phyloP scores from a whole-genome alignment of 371 early-diverging fungal genomes.

The Lichtheimia hyalospora region DNA sequence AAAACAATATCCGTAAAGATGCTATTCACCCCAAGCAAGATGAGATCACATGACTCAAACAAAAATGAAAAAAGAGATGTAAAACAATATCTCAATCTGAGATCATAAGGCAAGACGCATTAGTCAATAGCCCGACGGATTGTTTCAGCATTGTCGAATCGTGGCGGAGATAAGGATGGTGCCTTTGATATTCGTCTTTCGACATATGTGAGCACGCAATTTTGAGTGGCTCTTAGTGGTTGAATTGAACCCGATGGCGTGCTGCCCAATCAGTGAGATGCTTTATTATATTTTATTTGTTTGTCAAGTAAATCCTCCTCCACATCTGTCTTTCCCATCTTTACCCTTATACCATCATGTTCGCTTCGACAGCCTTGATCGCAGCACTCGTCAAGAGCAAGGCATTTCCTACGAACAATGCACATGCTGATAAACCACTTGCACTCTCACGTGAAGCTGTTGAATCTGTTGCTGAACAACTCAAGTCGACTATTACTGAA shows the following conservation, averaged over 20 bases:
- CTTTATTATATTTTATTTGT: neutral
- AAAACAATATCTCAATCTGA: too few relatives aligned
- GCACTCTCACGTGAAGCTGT: conserved; percentile 19
- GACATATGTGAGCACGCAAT: conserved; percentile 12
- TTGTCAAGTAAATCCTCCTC: neutral
- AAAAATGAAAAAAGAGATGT: too few relatives aligned
- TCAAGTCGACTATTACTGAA: conserved; percentile 25
- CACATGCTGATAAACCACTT: conserved; percentile 1
- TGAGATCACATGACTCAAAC: too few relatives aligned
- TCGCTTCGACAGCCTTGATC: conserved; percentile 27
- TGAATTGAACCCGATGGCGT: conserved; percentile 12
- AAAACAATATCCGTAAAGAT: too few relatives aligned
- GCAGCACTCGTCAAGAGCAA: conserved; percentile 27
- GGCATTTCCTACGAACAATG: conserved; percentile 8
- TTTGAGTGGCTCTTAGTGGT: conserved; percentile 18
- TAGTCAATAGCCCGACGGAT: too few relatives aligned
- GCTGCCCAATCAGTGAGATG: conserved; percentile 13
- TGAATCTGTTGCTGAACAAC: conserved; percentile 19
- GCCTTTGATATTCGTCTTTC: conserved; percentile 2
- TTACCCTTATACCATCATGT: conserved; percentile 17
- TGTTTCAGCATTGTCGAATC: too few relatives aligned
- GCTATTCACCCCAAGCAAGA: too few relatives aligned
- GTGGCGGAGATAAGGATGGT: neutral
- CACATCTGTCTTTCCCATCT: conserved; percentile 8
- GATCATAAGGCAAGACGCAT: too few relatives aligned